Evolutionary conservation across 75 land plant species (phyloP).

Genomic region (Pinus tabuliformis): DNA sequence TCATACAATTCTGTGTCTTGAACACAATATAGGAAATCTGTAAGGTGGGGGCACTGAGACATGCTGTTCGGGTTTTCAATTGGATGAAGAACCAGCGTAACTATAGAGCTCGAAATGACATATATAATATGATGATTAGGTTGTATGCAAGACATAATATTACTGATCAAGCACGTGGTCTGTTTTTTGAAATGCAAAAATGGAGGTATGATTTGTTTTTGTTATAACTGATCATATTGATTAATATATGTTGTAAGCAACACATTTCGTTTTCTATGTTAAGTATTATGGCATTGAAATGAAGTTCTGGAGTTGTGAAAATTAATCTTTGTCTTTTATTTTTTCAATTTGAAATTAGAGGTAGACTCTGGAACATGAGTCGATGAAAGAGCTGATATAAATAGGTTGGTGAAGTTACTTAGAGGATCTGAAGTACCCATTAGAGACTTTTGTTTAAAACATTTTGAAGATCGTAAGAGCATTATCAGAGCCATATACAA

Average conservation of each 20-base stretch:
- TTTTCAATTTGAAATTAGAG: too few species aligned
- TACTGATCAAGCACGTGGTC: slow-evolving; percentile 82
- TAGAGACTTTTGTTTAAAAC: too few species aligned
- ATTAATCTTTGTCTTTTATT: too few species aligned
- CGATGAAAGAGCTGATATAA: too few species aligned
- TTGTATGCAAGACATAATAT: slow-evolving; percentile 77
- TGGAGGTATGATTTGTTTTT: slow-evolving; percentile 66
- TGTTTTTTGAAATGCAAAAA: slow-evolving; percentile 94
- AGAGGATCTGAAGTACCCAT: too few species aligned
- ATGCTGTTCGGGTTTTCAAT: slow-evolving; percentile 67
- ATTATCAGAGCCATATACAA: too few species aligned
- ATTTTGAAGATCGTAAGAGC: too few species aligned
- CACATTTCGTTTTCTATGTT: background rate
- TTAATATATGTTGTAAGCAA: background rate
- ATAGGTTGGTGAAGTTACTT: too few species aligned
- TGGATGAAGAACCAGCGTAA: slow-evolving; percentile 94
- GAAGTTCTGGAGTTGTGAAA: background rate
- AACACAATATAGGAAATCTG: slow-evolving; percentile 61
- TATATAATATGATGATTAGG: slow-evolving; percentile 91
- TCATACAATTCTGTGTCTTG: background rate
- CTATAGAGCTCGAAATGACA: slow-evolving; percentile 87
- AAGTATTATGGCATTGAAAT: background rate
- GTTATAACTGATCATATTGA: background rate
- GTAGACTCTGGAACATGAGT: too few species aligned
- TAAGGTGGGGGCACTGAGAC: slow-evolving; percentile 64